Evolutionary conservation across 108 stramenopile species (phyloP), one percentile per base, ranked within the genome.

Genomic region (Skeletonema menzelii): DNA sequence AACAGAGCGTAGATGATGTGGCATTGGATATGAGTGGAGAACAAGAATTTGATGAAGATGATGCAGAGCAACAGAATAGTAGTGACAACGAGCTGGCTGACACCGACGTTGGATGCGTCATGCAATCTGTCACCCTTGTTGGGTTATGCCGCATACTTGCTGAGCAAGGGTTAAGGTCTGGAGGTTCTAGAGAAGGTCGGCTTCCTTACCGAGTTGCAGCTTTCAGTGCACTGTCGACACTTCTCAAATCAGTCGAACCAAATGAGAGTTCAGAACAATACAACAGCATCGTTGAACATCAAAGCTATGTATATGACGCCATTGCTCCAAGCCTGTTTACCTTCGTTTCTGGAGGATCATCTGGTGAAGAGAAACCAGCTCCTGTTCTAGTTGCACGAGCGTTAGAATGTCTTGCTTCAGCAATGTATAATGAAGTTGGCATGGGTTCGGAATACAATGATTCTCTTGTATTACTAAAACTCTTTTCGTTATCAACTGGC

Each of bases 371-470:
- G 27, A 53, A 53, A 12, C n/a, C 69, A 8, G 58, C 75, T 35
- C 90, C 93, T 20, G 42, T 94, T 31, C 78, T 94, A 24, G 82
- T 89, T 27, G 90, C 93, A 38, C 75, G 82, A 59, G 75, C 90
- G 0, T 71, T 91, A n/a, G 79, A 86, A 19, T 88, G 89, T 56
- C 77, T 90, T 40, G 80, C 84, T 26, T 70, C 82, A 17, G 67
- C 73, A 11, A 70, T 89, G 59, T 94, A 85, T 76, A 38, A 87
- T 67, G 82, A 75, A 6, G 57, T 94, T 30, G 87, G 87, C 61
- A 15, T 49, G 31, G 63, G 59, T 22, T 27, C 31, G 14, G 49
- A 64, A 28, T 44, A 37, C 59, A 34, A 67, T 49, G 70, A 75
- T 60, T 14, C 71, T 20, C 14, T 63, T 32, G 46, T 27, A 19